Evolutionary conservation across 169 alveolate species (phyloP).

Genomic region (Theileria orientalis): DNA sequence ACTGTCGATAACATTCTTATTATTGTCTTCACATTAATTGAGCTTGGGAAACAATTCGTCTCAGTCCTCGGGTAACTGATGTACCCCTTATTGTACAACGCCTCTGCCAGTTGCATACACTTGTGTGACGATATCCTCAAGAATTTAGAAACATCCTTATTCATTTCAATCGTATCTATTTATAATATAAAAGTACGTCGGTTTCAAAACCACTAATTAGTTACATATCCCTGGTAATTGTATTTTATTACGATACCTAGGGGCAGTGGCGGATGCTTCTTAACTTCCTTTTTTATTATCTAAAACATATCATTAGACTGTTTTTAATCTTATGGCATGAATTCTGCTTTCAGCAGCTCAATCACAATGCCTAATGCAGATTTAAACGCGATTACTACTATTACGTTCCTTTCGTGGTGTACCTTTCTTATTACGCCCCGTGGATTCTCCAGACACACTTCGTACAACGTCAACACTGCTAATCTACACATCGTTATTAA

Average conservation of each 20-base stretch:
- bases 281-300: constrained; percentile 40
- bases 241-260: constrained; percentile 1
- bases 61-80: constrained; percentile 99
- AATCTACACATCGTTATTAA: constrained; percentile 70
- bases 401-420: too few relatives aligned
- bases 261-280: constrained; percentile 60
- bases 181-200: too few relatives aligned
- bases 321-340: too few relatives aligned
- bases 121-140: constrained; percentile 71
- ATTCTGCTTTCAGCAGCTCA: too few relatives aligned
- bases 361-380: too few relatives aligned
- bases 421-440: constrained; percentile 68
- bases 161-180: constrained; percentile 76
- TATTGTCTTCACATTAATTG: constrained; percentile 83
- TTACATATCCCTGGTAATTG: too few relatives aligned
- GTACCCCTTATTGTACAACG: constrained; percentile 90
- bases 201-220: neutral
- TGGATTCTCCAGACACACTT: constrained; percentile 69
- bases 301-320: neutral
- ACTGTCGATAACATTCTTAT: constrained; percentile 75
- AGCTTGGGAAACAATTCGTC: constrained; percentile 91
- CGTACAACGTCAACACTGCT: constrained; percentile 75
- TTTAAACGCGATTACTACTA: too few relatives aligned
- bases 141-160: constrained; percentile 65
- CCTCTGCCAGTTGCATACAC: constrained; percentile 96